Percentiles rank a stretch among this genome's conserved stretches.
These are phyloP conservation scores for Primulina eburnea DNA, from an alignment of 257 asterid species.

Conservation along the genomic window DNA sequence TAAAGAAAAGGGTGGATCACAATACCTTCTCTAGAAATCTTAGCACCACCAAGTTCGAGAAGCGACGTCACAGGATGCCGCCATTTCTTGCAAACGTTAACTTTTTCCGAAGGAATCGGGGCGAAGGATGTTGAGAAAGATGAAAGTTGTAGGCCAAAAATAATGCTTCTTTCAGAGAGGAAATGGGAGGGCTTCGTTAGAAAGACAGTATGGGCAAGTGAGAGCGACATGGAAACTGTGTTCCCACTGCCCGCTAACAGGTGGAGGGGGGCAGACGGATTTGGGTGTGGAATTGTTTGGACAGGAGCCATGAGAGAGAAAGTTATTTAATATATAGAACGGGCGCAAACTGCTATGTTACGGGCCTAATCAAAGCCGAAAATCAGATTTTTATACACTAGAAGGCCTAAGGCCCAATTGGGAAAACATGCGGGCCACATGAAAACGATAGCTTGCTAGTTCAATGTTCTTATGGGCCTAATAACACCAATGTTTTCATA, in stretches of 20 bases:
- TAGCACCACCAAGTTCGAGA: constrained; percentile 55
- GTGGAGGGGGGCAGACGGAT: too few relatives aligned
- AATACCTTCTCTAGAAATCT: constrained; percentile 48
- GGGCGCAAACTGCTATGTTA: too few relatives aligned
- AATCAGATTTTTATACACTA: too few relatives aligned
- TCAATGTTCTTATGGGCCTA: too few relatives aligned
- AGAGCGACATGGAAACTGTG: constrained; percentile 45
- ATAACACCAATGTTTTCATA: too few relatives aligned
- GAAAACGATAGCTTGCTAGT: too few relatives aligned
- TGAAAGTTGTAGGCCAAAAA: constrained; percentile 30
- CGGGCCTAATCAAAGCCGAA: too few relatives aligned
- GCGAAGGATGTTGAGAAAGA: constrained; percentile 38
- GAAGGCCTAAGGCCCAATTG: too few relatives aligned
- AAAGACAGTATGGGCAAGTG: constrained; percentile 46
- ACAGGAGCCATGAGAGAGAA: too few relatives aligned
- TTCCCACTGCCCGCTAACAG: neutral
- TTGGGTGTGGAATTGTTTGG: too few relatives aligned
- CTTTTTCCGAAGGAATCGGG: constrained; percentile 20
- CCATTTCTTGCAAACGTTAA: constrained; percentile 31
- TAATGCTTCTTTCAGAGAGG: constrained; percentile 31
- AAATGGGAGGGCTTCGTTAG: constrained; percentile 39
- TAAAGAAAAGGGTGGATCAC: neutral
- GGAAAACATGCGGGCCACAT: too few relatives aligned
- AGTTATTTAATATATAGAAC: too few relatives aligned
- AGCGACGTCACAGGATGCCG: constrained; percentile 42